Evolutionary conservation across 352 stramenopile species (phyloP).

Genomic region (Globisporangium alternatum): DNA sequence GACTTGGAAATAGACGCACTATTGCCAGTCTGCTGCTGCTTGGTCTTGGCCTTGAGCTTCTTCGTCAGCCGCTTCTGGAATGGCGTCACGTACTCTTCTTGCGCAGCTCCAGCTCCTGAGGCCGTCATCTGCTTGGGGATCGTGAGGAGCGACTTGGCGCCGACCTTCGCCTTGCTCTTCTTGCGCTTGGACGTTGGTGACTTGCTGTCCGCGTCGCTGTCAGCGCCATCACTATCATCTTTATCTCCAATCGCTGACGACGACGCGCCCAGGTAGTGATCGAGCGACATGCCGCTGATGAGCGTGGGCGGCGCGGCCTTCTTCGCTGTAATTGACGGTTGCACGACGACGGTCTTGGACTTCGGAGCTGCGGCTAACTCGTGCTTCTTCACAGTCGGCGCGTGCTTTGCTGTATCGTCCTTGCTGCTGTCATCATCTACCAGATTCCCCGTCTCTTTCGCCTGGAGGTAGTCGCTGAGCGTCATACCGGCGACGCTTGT

Average conservation of each 20-base stretch:
- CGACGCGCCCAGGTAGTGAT: slow-evolving; percentile 57
- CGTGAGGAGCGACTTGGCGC: slow-evolving; percentile 5
- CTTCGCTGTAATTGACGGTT: slow-evolving; percentile 11
- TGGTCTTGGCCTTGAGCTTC: slow-evolving; percentile 41
- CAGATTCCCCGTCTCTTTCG: slow-evolving; percentile 14
- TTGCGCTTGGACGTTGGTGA: slow-evolving; percentile 37
- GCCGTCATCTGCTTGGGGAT: slow-evolving; percentile 10
- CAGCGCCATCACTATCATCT: slow-evolving; percentile 6
- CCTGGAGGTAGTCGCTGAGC: slow-evolving; percentile 58
- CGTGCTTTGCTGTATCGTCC: not conserved
- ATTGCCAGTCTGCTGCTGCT: slow-evolving; percentile 28
- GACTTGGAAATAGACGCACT: slow-evolving; percentile 34
- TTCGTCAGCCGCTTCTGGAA: slow-evolving; percentile 49
- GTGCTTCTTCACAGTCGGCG: slow-evolving; percentile 1
- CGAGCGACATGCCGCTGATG: slow-evolving; percentile 59
- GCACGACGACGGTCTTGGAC: not conserved
- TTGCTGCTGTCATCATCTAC: not conserved
- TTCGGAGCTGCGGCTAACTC: not conserved
- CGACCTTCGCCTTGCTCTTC: slow-evolving; percentile 27
- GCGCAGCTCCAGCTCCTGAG: slow-evolving; percentile 5
- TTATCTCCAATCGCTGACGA: slow-evolving; percentile 7
- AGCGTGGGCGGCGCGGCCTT: slow-evolving; percentile 22
- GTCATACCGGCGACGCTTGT: slow-evolving; percentile 44
- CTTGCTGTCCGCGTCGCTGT: slow-evolving; percentile 23
- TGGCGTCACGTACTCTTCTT: slow-evolving; percentile 29